Conservation (phyloP, 768 basidiomycete genomes). For the Pisolithus orientalis region DNA sequence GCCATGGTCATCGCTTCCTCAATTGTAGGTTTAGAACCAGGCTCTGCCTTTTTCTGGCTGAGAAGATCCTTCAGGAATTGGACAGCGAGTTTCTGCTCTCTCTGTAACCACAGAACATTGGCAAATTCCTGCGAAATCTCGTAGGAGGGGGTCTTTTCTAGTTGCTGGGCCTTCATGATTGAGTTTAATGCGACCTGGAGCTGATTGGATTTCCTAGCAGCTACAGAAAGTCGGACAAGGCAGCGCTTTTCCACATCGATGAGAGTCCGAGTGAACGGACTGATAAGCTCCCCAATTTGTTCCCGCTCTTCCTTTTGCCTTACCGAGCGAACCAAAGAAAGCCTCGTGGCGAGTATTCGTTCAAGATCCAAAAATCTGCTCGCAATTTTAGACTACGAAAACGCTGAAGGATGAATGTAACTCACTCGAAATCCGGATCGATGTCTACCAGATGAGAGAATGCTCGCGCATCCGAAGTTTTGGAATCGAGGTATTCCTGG, state of each 20-base stretch:
- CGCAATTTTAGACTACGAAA: conserved; percentile 7
- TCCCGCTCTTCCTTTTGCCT: conserved; percentile 65
- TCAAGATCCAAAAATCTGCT: conserved; percentile 72
- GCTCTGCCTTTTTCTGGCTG: conserved; percentile 6
- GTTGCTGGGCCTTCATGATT: conserved; percentile 63
- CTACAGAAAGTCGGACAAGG: conserved; percentile 63
- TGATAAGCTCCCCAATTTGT: conserved; percentile 65
- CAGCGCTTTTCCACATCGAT: conserved; percentile 60
- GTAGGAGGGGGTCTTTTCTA: conserved; percentile 42
- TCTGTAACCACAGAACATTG: conserved; percentile 82
- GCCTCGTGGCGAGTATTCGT: conserved; percentile 70
- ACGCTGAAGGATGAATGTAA: conserved; percentile 7
- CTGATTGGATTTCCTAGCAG: conserved; percentile 62
- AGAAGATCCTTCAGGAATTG: conserved; percentile 50
- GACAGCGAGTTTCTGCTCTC: conserved; percentile 80
- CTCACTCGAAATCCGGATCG: conserved; percentile 62
- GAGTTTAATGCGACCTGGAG: conserved; percentile 85
- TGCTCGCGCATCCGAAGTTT: conserved; percentile 28
- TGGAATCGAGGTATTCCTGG: conserved; percentile 22
- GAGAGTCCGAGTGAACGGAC: conserved; percentile 46
- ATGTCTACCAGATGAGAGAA: conserved; percentile 44
- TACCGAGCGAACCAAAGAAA: conserved; percentile 71
- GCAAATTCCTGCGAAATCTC: conserved; percentile 78
- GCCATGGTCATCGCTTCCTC: conserved; percentile 47
- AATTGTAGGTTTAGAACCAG: conserved; percentile 4